phyloP scores from a whole-genome alignment of 163 green algal species.

The Coccomyxa subellipsoidea region DNA sequence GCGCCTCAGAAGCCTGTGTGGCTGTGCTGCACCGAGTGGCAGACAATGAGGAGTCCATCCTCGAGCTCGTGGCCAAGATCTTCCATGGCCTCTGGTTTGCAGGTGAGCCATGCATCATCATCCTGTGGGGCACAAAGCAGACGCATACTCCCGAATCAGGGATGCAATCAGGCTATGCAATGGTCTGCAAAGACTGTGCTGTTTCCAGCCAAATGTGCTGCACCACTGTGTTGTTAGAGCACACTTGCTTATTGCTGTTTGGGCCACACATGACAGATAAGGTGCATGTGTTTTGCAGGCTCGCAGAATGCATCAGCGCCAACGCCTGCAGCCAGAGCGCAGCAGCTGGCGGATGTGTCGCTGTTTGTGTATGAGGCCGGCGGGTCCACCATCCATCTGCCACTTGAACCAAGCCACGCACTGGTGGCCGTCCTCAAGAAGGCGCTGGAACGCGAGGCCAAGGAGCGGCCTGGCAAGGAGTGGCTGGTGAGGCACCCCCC shows the following conservation, averaged over 20 bases:
- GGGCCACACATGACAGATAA: too few species aligned
- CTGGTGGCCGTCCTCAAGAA: slow-evolving; percentile 49
- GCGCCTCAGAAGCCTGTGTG: slow-evolving; percentile 48
- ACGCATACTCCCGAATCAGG: too few species aligned
- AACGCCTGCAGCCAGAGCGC: slow-evolving; percentile 23
- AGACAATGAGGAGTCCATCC: slow-evolving; percentile 65
- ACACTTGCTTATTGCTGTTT: too few species aligned
- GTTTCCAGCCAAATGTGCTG: slow-evolving; percentile 3
- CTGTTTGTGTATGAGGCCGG: slow-evolving; percentile 44
- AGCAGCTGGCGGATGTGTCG: slow-evolving; percentile 53
- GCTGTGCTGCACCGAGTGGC: slow-evolving; percentile 47
- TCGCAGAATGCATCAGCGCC: neutral
- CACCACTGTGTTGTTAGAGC: too few species aligned
- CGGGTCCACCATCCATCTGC: slow-evolving; percentile 52
- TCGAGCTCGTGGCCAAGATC: slow-evolving; percentile 55
- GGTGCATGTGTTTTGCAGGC: neutral
- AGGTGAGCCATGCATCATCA: neutral
- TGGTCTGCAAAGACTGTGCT: neutral
- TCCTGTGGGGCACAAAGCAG: slow-evolving; percentile 1
- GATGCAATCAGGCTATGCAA: neutral
- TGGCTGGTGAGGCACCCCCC: neutral
- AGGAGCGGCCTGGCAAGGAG: slow-evolving; percentile 14
- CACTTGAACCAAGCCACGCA: slow-evolving; percentile 44
- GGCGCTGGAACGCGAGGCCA: slow-evolving; percentile 11
- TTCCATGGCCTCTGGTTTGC: slow-evolving; percentile 74